Evolutionary conservation across 1,284 basidiomycete genomes (phyloP).

Genomic region (Anthracocystis walkeri): DNA sequence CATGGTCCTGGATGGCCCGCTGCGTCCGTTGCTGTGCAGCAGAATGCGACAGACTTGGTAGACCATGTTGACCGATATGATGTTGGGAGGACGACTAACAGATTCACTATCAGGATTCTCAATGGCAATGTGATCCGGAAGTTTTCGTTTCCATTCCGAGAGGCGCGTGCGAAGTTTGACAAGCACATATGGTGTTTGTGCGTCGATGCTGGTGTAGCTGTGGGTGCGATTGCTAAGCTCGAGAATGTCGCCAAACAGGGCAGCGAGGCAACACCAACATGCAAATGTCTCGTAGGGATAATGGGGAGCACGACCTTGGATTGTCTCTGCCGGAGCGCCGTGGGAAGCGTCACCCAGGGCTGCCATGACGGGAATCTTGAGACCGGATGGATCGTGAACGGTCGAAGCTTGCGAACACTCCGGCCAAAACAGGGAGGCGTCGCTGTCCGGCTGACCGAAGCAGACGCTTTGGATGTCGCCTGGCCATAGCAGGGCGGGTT

Average conservation of each 20-base stretch:
- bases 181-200: neutral
- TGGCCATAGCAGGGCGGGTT: constrained; percentile 1
- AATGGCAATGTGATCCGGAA: constrained; percentile 4
- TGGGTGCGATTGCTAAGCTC: neutral
- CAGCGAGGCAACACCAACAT: constrained; percentile 6
- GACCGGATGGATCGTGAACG: constrained; percentile 6
- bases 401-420: constrained; percentile 6
- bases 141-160: neutral
- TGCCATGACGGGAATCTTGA: constrained; percentile 10
- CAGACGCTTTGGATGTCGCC: constrained; percentile 1
- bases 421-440: constrained; percentile 5
- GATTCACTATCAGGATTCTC: neutral
- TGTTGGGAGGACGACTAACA: constrained; percentile 4
- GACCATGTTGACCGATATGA: constrained; percentile 11
- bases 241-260: constrained; percentile 6
- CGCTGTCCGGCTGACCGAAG: constrained; percentile 3
- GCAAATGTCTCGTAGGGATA: constrained; percentile 10
- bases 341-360: too few relatives aligned
- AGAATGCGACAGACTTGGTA: constrained; percentile 8
- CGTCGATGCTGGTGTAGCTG: neutral
- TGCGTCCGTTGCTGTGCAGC: constrained; percentile 5
- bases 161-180: neutral
- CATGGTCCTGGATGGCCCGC: neutral
- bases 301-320: neutral
- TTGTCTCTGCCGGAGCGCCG: neutral